Conservation (phyloP, 2,329 filamentous ascomycete species). For the Colletotrichum lindemuthianum region DNA sequence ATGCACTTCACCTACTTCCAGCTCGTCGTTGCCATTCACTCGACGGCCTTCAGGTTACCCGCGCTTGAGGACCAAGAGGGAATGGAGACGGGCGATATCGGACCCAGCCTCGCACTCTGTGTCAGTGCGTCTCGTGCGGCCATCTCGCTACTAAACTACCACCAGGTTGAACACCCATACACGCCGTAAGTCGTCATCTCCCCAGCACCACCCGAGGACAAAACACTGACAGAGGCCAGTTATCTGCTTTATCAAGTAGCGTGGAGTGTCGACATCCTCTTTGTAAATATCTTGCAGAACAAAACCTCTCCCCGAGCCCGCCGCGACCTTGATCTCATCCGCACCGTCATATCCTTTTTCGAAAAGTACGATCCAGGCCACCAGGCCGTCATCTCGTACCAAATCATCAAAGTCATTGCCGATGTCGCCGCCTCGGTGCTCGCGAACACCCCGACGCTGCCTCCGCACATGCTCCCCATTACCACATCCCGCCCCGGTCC, state of each 20-base stretch:
- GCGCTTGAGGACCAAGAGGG: constrained; percentile 22
- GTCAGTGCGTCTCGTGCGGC: constrained; percentile 28
- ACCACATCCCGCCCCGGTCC: background rate
- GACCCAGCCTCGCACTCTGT: constrained; percentile 15
- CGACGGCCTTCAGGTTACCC: constrained; percentile 20
- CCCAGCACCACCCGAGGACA: background rate
- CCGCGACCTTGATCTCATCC: constrained; percentile 31
- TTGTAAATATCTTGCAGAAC: constrained; percentile 31
- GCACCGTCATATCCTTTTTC: constrained; percentile 28
- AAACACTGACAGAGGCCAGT: background rate
- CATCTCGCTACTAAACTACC: constrained; percentile 29
- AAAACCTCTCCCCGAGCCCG: constrained; percentile 19
- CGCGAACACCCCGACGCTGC: constrained; percentile 28
- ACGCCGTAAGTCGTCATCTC: constrained; percentile 10
- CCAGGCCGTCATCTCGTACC: constrained; percentile 19
- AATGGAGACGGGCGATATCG: constrained; percentile 16
- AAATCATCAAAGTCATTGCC: constrained; percentile 24
- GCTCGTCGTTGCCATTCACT: constrained; percentile 30
- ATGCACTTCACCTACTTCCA: constrained; percentile 33
- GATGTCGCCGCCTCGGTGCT: constrained; percentile 28
- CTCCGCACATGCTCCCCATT: constrained; percentile 28
- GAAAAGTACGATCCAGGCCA: constrained; percentile 28
- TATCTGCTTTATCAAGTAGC: constrained; percentile 27
- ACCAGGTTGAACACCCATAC: constrained; percentile 24
- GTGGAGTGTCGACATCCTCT: constrained; percentile 32